Percentiles rank a stretch among this genome's conserved stretches.
phyloP scores from a whole-genome alignment of 441 rosid species.

The Adansonia gregorii region DNA sequence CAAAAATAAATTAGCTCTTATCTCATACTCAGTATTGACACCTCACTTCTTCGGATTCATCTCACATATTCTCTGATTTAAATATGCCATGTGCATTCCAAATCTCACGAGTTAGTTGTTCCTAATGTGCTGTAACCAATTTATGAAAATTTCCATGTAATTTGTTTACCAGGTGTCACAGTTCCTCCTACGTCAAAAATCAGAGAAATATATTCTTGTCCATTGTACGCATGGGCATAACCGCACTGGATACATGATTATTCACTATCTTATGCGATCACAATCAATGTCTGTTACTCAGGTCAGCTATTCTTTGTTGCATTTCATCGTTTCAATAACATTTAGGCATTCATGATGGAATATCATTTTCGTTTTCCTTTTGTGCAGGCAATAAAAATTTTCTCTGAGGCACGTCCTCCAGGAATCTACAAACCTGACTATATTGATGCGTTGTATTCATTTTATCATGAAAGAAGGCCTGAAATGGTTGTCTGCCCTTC shows the following conservation, averaged over 20 bases:
- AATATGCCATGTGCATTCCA: neutral
- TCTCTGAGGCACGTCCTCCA: constrained; percentile 96
- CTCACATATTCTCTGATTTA: neutral
- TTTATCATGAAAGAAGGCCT: constrained; percentile 94
- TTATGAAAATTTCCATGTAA: neutral
- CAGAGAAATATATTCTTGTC: constrained; percentile 85
- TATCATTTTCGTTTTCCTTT: constrained; percentile 26
- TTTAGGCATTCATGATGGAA: neutral
- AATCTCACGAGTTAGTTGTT: neutral
- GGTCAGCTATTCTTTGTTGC: constrained; percentile 46
- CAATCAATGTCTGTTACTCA: constrained; percentile 76
- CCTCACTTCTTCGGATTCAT: neutral
- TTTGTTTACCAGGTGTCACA: constrained; percentile 64
- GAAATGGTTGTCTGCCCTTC: constrained; percentile 71
- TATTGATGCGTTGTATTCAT: constrained; percentile 73
- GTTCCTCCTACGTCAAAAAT: constrained; percentile 69
- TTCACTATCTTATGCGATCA: constrained; percentile 92
- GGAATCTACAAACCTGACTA: constrained; percentile 97
- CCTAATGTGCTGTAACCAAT: neutral
- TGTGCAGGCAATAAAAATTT: constrained; percentile 81
- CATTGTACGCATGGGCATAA: constrained; percentile 99
- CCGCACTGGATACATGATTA: constrained; percentile 97
- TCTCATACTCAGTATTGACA: neutral
- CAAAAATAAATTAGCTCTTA: constrained; percentile 1
- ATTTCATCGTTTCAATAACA: neutral